A percentile compares a stretch with the other conserved stretches of the same genome.
phyloP scores from a whole-genome alignment of 768 basidiomycete species.

The Rhizopogon rudus region DNA sequence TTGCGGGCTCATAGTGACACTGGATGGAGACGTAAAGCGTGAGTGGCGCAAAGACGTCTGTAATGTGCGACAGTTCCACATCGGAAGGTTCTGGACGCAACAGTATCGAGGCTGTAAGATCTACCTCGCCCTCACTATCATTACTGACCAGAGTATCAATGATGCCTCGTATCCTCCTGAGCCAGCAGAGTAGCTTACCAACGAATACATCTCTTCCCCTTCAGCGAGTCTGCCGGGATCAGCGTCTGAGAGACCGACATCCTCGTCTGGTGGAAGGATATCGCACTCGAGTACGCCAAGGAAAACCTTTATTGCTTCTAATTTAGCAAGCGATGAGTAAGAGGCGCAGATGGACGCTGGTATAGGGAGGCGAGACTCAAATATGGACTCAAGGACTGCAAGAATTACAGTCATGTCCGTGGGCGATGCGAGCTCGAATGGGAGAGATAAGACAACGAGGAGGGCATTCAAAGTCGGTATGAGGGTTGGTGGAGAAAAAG shows the following conservation, averaged over 20 bases:
- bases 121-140: constrained; percentile 10
- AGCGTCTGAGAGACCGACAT: constrained; percentile 60
- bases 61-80: constrained; percentile 17
- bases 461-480: constrained; percentile 39
- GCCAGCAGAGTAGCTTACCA: constrained; percentile 65
- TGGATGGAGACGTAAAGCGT: constrained; percentile 29
- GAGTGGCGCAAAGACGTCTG: constrained; percentile 27
- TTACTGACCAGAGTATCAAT: constrained; percentile 12
- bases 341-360: constrained; percentile 28
- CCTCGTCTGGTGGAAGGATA: constrained; percentile 47
- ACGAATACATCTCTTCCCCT: constrained; percentile 67
- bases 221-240: constrained; percentile 62
- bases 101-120: constrained; percentile 21
- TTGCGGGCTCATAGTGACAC: constrained; percentile 27
- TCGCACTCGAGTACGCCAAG: constrained; percentile 70
- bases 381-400: constrained; percentile 61
- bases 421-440: constrained; percentile 43
- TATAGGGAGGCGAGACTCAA: constrained; percentile 50
- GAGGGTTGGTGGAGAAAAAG: constrained; percentile 9
- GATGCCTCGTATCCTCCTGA: constrained; percentile 44
- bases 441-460: constrained; percentile 38
- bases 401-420: constrained; percentile 59
- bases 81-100: constrained; percentile 16
- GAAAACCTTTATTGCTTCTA: constrained; percentile 70
- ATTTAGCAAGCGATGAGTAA: constrained; percentile 34